phyloP scores from a whole-genome alignment of 352 stramenopile genomes.

The Plasmopara halstedii region DNA sequence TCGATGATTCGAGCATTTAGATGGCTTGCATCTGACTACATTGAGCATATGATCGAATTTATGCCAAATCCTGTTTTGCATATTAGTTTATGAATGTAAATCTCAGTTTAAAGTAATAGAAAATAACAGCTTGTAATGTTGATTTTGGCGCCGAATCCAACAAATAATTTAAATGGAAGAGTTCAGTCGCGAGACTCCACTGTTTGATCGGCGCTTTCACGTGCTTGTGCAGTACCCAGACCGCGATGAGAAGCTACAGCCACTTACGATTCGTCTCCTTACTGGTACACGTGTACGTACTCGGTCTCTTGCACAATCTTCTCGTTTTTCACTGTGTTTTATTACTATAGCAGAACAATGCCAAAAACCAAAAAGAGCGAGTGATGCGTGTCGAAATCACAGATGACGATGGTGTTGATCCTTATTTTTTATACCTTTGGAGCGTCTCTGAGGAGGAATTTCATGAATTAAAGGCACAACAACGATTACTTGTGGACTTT shows the following conservation, averaged over 20 bases:
- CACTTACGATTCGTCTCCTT: slow-evolving; percentile 70
- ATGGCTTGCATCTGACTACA: too few species aligned
- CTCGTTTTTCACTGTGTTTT: not conserved
- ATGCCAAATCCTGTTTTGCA: too few species aligned
- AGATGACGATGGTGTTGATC: slow-evolving; percentile 85
- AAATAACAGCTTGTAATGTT: too few species aligned
- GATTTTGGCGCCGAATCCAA: slow-evolving; percentile 9
- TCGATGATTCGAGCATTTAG: too few species aligned
- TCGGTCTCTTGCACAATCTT: not conserved
- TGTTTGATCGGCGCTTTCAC: slow-evolving; percentile 79
- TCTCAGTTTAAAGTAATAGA: too few species aligned
- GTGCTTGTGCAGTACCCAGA: slow-evolving; percentile 78
- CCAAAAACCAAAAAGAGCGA: slow-evolving; percentile 78
- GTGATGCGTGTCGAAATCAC: slow-evolving; percentile 92
- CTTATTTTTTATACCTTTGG: slow-evolving; percentile 90
- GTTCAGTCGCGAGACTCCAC: slow-evolving; percentile 65
- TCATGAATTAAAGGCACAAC: slow-evolving; percentile 90
- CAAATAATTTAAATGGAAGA: slow-evolving; percentile 53
- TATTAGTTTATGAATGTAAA: too few species aligned
- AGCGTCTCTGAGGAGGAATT: slow-evolving; percentile 94
- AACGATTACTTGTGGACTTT: slow-evolving; percentile 92
- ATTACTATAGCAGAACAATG: slow-evolving; percentile 48
- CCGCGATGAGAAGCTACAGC: slow-evolving; percentile 68
- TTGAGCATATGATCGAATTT: too few species aligned
- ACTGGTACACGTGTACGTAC: slow-evolving; percentile 59